Evolutionary conservation across 352 stramenopile species (phyloP).

Genomic region (Phytophthora vignae): DNA sequence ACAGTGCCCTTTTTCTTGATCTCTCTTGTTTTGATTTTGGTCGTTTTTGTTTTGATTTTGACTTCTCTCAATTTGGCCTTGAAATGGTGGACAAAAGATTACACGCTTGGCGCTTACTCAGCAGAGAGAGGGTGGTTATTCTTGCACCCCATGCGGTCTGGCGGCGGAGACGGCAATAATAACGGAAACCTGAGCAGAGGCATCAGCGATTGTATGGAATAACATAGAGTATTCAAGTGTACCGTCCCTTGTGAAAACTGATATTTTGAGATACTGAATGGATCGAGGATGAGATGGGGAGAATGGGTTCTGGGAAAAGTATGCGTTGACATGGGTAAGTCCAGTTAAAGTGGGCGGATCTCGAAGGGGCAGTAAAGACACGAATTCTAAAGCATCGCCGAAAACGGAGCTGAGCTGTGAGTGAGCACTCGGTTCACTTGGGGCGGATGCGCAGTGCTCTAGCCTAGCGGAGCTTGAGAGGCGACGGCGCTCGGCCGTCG

Average conservation of each 20-base stretch:
- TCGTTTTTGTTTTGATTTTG: no score
- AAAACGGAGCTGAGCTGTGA: neutral
- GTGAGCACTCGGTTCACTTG: no score
- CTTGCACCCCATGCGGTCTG: conserved; percentile 13
- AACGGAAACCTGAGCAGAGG: neutral
- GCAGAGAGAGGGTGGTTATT: conserved; percentile 21
- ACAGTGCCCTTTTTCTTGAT: no score
- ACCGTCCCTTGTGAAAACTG: neutral
- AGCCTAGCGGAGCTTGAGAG: no score
- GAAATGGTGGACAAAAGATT: neutral
- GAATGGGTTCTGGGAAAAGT: neutral
- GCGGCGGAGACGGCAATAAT: neutral
- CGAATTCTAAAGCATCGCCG: neutral
- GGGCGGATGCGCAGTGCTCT: neutral
- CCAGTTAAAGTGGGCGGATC: neutral
- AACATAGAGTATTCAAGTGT: no score
- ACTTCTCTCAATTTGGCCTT: no score
- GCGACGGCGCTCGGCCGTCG: neutral
- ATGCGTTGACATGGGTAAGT: neutral
- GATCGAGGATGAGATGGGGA: neutral
- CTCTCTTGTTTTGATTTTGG: no score
- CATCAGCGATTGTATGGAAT: neutral
- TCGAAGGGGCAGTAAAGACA: neutral
- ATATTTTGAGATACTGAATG: neutral
- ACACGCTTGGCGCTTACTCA: neutral